Base-by-base conservation (phyloP, 352 stramenopile species). In the Phytophthora cactorum region DNA sequence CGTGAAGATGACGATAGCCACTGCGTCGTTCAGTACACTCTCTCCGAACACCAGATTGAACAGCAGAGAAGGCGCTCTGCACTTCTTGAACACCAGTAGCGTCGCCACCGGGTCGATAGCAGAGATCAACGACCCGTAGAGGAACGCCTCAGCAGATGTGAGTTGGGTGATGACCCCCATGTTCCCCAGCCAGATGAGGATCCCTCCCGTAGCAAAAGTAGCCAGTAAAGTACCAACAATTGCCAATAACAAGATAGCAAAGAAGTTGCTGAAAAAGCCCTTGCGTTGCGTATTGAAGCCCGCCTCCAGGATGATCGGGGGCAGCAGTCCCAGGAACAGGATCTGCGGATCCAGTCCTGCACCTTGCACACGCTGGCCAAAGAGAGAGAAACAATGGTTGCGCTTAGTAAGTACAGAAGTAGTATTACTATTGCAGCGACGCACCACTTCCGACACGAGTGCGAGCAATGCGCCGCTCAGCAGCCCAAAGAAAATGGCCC, bases 31-130 rank as follows among this genome's bases (percentile, higher is more conserved):
- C 4, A 98, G 70, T 31, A 96, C 87, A 22, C 79, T 93, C 70
- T 98, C 93, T 50, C 95, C 93, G 73, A 98, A 98, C 4, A 98
- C 84, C 32, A 98, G 74, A 59, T 98, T 98, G 63, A 98, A 98
- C 4, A 98, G 76, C 43, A 92, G 72, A 8, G 92, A 80, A 15
- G 84, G 84, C 5, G 81, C 84, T 31, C 78, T 57, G 43, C 77
- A 81, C 50, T 93, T 94, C 59, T 96, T 91, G 75, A 98, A 97
- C n/a, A 97, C 89, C 2, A 93, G 66, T 38, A 98, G 72, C 28
- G 91, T 97, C 12, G 91, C 89, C 31, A 98, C 92, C 15, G 95
- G 91, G 74, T 98, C 93, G 34, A 97, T 97, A 5, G 92, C 89
- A 29, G 85, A 95, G 59, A 98, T 95, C 17, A 98, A 77, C 14